These are phyloP conservation scores for Thielaviopsis ethacetica DNA, from an alignment of 2,329 filamentous ascomycete genomes.

Conservation along the genomic window DNA sequence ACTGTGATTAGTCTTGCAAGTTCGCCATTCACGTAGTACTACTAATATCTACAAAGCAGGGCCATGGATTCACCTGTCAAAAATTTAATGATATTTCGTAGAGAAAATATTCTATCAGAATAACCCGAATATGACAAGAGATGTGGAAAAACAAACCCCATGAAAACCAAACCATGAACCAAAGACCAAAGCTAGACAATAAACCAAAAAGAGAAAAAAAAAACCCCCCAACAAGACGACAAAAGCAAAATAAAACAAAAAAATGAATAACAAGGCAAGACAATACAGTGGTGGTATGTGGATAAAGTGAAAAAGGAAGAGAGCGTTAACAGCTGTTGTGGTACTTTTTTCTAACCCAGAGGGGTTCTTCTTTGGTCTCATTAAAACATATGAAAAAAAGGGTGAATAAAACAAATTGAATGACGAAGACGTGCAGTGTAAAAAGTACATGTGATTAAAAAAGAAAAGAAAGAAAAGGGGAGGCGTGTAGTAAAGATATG, in stretches of 20 bases:
- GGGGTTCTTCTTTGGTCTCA: conserved; percentile 5
- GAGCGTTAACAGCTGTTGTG: neutral
- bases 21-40: no score
- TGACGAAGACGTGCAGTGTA: neutral
- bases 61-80: neutral
- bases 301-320: neutral
- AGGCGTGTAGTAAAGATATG: no score
- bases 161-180: neutral
- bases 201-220: neutral
- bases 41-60: neutral
- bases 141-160: neutral
- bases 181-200: neutral
- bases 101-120: neutral
- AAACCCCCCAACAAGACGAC: neutral
- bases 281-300: neutral
- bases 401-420: neutral
- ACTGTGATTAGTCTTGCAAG: no score
- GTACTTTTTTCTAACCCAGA: neutral
- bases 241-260: neutral
- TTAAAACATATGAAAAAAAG: neutral
- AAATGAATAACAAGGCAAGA: neutral
- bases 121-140: neutral
- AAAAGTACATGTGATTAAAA: neutral
- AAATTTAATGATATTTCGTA: neutral
- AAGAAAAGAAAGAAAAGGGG: neutral